These are phyloP conservation scores for Penicillium sp. DNA, from an alignment of 2,329 filamentous ascomycete genomes.

Conservation along the genomic window DNA sequence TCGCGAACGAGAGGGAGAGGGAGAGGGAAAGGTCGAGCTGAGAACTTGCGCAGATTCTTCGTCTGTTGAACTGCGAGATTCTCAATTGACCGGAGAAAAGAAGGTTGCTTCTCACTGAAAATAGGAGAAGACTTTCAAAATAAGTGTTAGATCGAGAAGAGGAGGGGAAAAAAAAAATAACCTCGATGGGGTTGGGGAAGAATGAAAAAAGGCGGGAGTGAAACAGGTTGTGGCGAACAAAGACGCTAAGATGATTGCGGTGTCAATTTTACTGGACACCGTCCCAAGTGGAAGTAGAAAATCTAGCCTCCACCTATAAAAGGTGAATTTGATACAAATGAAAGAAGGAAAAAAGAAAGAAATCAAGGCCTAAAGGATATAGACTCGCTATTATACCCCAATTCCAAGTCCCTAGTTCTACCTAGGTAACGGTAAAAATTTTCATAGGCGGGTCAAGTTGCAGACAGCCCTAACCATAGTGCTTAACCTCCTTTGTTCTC, in stretches of 20 bases:
- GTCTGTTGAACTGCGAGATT: slow-evolving; percentile 1
- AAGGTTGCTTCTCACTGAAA: background rate
- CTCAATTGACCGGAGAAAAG: slow-evolving; percentile 2
- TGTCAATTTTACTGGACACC: background rate
- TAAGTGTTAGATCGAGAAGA: background rate
- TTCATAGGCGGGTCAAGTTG: slow-evolving; percentile 10
- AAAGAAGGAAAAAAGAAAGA: background rate
- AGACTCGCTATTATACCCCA: background rate
- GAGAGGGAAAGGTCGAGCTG: slow-evolving; percentile 3
- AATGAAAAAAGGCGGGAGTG: background rate
- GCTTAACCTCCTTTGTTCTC: background rate
- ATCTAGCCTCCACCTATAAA: background rate
- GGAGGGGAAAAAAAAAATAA: background rate
- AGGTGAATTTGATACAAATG: background rate
- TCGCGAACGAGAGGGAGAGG: slow-evolving; percentile 6
- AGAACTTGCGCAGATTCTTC: slow-evolving; percentile 18
- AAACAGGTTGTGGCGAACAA: background rate
- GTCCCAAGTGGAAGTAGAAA: background rate
- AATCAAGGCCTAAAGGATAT: background rate
- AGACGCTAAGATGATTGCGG: slow-evolving; percentile 1
- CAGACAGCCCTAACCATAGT: background rate
- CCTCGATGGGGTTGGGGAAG: background rate
- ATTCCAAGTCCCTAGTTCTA: too few species aligned
- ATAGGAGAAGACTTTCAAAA: background rate
- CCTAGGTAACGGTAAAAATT: slow-evolving; percentile 8